These are phyloP conservation scores for Fusarium sp. DNA, from an alignment of 2,329 filamentous ascomycete genomes.

Conservation along the genomic window DNA sequence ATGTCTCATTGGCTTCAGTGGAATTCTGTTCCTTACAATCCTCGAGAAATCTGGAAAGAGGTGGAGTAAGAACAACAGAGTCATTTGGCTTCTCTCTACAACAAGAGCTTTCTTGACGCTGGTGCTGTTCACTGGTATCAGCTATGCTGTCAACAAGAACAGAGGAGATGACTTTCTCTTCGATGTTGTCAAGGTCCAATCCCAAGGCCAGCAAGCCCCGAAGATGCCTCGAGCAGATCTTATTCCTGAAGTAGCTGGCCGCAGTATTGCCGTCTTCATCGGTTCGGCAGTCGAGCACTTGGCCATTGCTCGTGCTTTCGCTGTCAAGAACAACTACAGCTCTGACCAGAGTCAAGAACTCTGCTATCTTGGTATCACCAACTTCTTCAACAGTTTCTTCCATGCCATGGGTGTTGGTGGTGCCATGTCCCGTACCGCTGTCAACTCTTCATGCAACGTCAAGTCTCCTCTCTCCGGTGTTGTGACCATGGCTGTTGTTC, in stretches of 20 bases:
- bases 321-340: constrained; percentile 70
- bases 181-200: constrained; percentile 67
- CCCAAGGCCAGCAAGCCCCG: constrained; percentile 63
- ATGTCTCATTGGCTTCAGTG: constrained; percentile 68
- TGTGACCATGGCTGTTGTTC: constrained; percentile 70
- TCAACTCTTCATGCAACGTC: constrained; percentile 74
- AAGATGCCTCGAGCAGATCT: constrained; percentile 49
- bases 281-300: constrained; percentile 72
- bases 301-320: constrained; percentile 73
- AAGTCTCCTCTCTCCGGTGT: constrained; percentile 70
- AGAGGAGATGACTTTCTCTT: constrained; percentile 59
- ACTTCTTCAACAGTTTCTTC: constrained; percentile 74
- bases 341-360: constrained; percentile 75
- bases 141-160: constrained; percentile 70
- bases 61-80: constrained; percentile 68
- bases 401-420: constrained; percentile 72
- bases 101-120: constrained; percentile 71
- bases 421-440: constrained; percentile 75
- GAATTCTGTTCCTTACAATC: constrained; percentile 66
- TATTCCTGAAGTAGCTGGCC: constrained; percentile 64
- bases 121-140: constrained; percentile 71
- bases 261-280: constrained; percentile 70
- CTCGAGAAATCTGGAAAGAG: constrained; percentile 69
- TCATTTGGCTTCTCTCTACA: constrained; percentile 69
- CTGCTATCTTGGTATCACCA: constrained; percentile 70